Base-by-base conservation (phyloP, 441 rosid genomes). In the Hypseocharis bilobata region DNA sequence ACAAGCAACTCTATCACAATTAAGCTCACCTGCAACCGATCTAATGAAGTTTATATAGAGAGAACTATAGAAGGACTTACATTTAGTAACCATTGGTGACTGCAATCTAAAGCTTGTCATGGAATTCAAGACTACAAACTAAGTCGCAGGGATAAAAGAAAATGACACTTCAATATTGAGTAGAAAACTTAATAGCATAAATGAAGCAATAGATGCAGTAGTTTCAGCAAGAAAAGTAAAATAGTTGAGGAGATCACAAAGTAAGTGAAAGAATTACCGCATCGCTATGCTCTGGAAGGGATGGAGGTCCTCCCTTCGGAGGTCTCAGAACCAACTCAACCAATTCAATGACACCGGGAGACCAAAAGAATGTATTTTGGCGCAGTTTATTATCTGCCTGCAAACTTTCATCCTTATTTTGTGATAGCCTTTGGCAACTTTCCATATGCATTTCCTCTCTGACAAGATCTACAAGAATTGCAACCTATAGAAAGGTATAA, bases 301-400 rank as follows among this genome's bases (percentile, higher is more conserved):
- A 59, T 17, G 96, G 95, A 71, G 92, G 96, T 66, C 97, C 92
- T 45, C 98, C 96, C 32, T 67, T 70, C 26, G 85, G 76, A 77
- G 97, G 97, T 77, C 77, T 78, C 76, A 92, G 82, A 73, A 90
- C 84, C 40, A 78, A 55, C 78, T 86, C 92, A 70, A 87, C 85
- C 49, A 92, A 74, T 77, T 90, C 87, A 27, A 83, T 80, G 75
- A 81, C 81, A 76, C 70, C 64, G 32, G 80, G 61, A 60, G 64
- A 76, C 89, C 86, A 82, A 38, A 72, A 66, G 20, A 79, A 69
- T 44, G 74, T 42, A 63, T 59, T 29, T 51, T 73, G 29, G 64
- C 69, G 29, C 6, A 38, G 36, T 72, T 70, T 51, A 58, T 78
- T 77, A 56, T 80, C 69, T 59, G 70, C 60, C 66, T 66, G 65